These are phyloP conservation scores for Dothistroma pini DNA, from an alignment of 2,329 filamentous ascomycete species.

Conservation along the genomic window DNA sequence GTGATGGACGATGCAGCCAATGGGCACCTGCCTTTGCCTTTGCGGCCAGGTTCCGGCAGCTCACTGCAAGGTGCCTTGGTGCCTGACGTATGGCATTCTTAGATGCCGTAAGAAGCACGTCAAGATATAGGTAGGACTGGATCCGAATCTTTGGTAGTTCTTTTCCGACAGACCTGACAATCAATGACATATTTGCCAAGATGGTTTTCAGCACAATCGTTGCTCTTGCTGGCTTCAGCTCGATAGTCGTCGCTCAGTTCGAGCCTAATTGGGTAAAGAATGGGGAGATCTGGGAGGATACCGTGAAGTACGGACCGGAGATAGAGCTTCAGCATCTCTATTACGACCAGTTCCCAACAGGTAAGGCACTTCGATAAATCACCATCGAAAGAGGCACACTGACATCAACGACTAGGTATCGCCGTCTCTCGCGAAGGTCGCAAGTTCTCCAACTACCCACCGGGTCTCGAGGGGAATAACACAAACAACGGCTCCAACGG, in stretches of 20 bases:
- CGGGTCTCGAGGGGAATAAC: conserved; percentile 48
- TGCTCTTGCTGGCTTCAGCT: neutral
- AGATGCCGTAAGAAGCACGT: conserved; percentile 3
- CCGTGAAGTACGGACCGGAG: conserved; percentile 38
- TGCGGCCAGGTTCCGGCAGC: neutral
- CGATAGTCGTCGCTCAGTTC: conserved; percentile 1
- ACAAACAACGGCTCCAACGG: conserved; percentile 40
- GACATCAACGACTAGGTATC: conserved; percentile 45
- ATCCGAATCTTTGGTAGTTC: neutral
- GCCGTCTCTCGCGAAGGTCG: conserved; percentile 50
- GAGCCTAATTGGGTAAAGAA: conserved; percentile 4
- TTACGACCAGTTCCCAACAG: conserved; percentile 49
- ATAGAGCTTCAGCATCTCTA: conserved; percentile 51
- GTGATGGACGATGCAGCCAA: neutral
- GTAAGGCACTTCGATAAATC: conserved; percentile 21
- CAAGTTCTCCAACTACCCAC: conserved; percentile 52
- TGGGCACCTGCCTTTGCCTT: neutral
- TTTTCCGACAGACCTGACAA: too few relatives aligned
- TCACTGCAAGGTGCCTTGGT: conserved; percentile 1
- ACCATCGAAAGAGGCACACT: neutral
- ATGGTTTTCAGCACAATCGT: neutral
- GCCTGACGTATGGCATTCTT: conserved; percentile 2
- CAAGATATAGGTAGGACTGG: neutral
- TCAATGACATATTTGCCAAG: neutral
- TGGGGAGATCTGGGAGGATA: conserved; percentile 28